phyloP scores from a whole-genome alignment of 129 eudicot species.

The Artemisia argyi region DNA sequence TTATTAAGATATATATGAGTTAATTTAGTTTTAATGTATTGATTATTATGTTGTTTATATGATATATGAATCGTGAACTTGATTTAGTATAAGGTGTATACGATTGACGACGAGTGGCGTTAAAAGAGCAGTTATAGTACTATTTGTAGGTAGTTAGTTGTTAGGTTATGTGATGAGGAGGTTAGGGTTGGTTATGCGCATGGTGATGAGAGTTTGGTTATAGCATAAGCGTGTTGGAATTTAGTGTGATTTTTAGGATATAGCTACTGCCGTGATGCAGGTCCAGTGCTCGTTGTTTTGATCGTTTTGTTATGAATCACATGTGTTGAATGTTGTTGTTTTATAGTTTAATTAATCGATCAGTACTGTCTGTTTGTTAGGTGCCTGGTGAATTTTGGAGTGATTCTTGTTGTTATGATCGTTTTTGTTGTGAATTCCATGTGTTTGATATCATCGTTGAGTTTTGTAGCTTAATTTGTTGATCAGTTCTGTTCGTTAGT shows the following conservation, averaged over 20 bases:
- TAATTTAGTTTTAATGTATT: background rate
- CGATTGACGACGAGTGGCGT: background rate
- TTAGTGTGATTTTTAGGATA: conserved; percentile 27
- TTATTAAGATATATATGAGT: background rate
- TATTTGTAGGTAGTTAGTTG: background rate
- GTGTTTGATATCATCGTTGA: background rate
- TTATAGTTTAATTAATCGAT: conserved; percentile 19
- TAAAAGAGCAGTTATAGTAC: too few species aligned
- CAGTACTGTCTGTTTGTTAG: background rate
- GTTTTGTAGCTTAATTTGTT: conserved; percentile 8
- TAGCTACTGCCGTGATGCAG: conserved; percentile 44
- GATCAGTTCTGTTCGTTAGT: background rate
- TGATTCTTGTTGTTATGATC: too few species aligned
- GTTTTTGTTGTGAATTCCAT: conserved; percentile 12
- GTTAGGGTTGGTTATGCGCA: conserved; percentile 4
- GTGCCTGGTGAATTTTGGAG: conserved; percentile 14
- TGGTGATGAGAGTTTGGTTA: conserved; percentile 8
- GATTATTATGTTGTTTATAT: background rate
- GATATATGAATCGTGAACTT: background rate
- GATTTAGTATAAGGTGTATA: background rate
- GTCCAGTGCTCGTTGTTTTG: conserved; percentile 39
- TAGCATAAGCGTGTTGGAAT: background rate
- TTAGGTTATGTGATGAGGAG: conserved; percentile 12
- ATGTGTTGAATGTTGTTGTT: background rate
- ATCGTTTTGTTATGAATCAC: conserved; percentile 40